A percentile compares a stretch with the other conserved stretches of the same genome.
Conservation (phyloP, 495 filamentous ascomycete species). For the Astrothelium macrocarpum region DNA sequence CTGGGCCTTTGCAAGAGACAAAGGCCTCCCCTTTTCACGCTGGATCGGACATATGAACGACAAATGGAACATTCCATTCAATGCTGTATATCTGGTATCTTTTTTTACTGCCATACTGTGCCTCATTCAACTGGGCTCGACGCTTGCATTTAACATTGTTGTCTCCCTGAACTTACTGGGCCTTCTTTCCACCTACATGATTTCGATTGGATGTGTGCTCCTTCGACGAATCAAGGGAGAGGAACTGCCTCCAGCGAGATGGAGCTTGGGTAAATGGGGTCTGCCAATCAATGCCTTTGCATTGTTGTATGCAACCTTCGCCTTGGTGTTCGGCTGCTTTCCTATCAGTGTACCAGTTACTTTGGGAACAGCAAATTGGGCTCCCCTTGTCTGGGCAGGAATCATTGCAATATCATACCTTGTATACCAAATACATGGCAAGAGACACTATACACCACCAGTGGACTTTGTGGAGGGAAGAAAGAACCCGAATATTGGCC, state of each 20-base stretch:
- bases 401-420: slow-evolving; percentile 22
- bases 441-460: slow-evolving; percentile 26
- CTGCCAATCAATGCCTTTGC: slow-evolving; percentile 29
- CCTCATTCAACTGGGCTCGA: slow-evolving; percentile 27
- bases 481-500: slow-evolving; percentile 21
- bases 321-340: slow-evolving; percentile 30
- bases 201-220: slow-evolving; percentile 31
- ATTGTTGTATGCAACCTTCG: slow-evolving; percentile 24
- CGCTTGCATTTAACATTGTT: slow-evolving; percentile 28
- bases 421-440: slow-evolving; percentile 27
- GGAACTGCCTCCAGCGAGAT: slow-evolving; percentile 27
- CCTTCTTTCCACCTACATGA: slow-evolving; percentile 29
- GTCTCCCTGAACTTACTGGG: slow-evolving; percentile 19
- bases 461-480: slow-evolving; percentile 32
- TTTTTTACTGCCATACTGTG: slow-evolving; percentile 18
- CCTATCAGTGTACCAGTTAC: slow-evolving; percentile 22
- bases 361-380: slow-evolving; percentile 26
- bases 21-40: slow-evolving; percentile 36
- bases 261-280: slow-evolving; percentile 29
- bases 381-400: slow-evolving; percentile 21
- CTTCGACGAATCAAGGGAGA: slow-evolving; percentile 23
- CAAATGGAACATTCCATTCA: slow-evolving; percentile 26
- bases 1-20: slow-evolving; percentile 28
- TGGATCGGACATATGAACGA: slow-evolving; percentile 31
- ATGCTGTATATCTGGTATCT: slow-evolving; percentile 25